A percentile compares a stretch with the other conserved stretches of the same genome.
phyloP scores from a whole-genome alignment of 352 stramenopile genomes.

The Elongisporangium prolatum region DNA sequence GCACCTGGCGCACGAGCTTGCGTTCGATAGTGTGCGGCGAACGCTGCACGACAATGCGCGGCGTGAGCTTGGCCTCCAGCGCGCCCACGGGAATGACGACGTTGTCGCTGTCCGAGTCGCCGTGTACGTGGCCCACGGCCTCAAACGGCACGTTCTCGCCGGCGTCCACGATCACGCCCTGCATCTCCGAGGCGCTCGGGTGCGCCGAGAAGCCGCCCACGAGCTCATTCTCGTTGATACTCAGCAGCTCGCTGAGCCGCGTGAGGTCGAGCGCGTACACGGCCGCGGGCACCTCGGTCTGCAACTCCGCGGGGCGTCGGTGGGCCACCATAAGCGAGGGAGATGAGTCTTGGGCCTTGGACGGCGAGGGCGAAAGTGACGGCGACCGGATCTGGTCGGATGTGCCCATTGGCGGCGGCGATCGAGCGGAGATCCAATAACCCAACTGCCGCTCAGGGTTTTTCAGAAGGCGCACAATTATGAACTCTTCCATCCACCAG shows the following conservation, averaged over 20 bases:
- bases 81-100: slow-evolving; percentile 11
- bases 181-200: slow-evolving; percentile 59
- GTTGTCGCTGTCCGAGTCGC: slow-evolving; percentile 1
- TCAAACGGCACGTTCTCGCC: slow-evolving; percentile 74
- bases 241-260: slow-evolving; percentile 42
- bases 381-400: neutral
- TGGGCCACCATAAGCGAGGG: slow-evolving; percentile 35
- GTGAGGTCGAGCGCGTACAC: slow-evolving; percentile 55
- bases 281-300: slow-evolving; percentile 47
- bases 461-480: neutral
- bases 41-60: neutral
- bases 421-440: neutral
- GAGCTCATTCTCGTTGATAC: slow-evolving; percentile 45
- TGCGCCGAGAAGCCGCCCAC: slow-evolving; percentile 51
- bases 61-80: neutral
- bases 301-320: slow-evolving; percentile 40
- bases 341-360: neutral
- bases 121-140: slow-evolving; percentile 35
- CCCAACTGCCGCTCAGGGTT: neutral
- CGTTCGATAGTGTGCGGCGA: slow-evolving; percentile 13
- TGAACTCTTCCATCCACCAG: neutral
- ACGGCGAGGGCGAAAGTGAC: slow-evolving; percentile 4
- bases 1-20: slow-evolving; percentile 38
- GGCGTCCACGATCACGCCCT: slow-evolving; percentile 72
- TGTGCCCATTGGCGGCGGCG: neutral